phyloP scores from a whole-genome alignment of 495 filamentous ascomycete genomes.

The Neurospora tetraspora region DNA sequence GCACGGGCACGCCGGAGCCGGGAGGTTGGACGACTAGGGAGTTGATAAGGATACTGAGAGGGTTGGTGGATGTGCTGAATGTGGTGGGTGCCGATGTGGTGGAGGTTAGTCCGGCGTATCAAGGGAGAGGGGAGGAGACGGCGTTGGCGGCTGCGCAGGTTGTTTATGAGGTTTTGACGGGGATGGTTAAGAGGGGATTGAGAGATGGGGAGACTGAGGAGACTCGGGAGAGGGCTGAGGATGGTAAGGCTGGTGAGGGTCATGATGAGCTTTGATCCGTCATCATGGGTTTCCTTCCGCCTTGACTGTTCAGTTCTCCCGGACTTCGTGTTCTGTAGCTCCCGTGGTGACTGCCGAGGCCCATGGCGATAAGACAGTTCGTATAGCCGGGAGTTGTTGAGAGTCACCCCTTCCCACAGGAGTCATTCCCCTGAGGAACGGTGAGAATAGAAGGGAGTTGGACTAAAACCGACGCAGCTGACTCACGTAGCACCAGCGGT shows the following conservation, averaged over 20 bases:
- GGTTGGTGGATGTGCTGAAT: constrained; percentile 54
- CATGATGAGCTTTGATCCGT: constrained; percentile 26
- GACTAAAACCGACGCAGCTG: not conserved
- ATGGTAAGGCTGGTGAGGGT: not conserved
- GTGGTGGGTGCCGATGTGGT: constrained; percentile 71
- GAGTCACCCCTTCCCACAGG: not conserved
- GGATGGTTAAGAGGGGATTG: constrained; percentile 56
- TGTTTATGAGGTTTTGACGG: constrained; percentile 72
- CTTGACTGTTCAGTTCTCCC: not conserved
- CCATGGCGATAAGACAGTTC: not conserved
- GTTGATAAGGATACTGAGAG: constrained; percentile 58
- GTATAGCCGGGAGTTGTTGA: not conserved
- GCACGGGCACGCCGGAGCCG: constrained; percentile 64
- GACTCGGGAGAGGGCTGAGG: constrained; percentile 2
- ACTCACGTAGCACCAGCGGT: not conserved
- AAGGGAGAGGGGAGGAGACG: constrained; percentile 74
- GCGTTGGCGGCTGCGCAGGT: constrained; percentile 76
- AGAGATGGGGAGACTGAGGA: constrained; percentile 4
- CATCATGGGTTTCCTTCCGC: not conserved
- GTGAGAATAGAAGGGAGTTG: not conserved
- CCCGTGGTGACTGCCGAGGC: not conserved
- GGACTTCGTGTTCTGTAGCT: not conserved
- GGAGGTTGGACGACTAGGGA: constrained; percentile 69
- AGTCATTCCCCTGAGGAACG: not conserved
- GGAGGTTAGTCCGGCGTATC: constrained; percentile 80